Evolutionary conservation across 352 stramenopile genomes (phyloP), one percentile per base, ranked within the genome.

Genomic region (Phytophthora pistaciae): DNA sequence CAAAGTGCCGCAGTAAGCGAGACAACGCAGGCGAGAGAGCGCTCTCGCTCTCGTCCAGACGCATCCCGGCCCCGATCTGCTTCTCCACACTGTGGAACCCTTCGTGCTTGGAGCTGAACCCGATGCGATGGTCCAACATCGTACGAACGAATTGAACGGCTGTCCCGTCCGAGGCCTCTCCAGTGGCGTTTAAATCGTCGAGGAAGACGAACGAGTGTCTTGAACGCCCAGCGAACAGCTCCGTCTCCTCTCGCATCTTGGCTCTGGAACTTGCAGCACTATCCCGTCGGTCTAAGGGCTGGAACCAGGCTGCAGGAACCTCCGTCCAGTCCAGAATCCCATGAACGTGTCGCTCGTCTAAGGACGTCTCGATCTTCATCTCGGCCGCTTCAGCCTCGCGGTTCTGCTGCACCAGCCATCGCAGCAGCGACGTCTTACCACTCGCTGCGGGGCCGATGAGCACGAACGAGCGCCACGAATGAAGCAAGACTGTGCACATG

Each of bases 371-470:
- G 0, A 84, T 60, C 57, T 85, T 84, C 52, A 75, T 77, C 53
- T 88, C 73, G 0, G 70, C 66, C 13, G 64, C 62, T 48, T 83
- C 70, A 5, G 82, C 73, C 55, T 82, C 68, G 0, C 72, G 59
- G 29, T 91, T 89, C 20, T 78, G 66, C 21, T 58, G 58, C 21
- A 67, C 53, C 7, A 92, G 27, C 49, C 80, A 69, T 5, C 82
- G 72, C 27, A 92, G 36, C 16, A 91, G 27, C 2, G 85, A 84
- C 1, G 78, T 84, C 40, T 92, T 92, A 0, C 85, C 85, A 18
- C 67, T 72, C 1, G 80, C 85, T 69, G 74, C 72, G 0, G 81
- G 56, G 1, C 83, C 83, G 16, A 79, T 56, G 14, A 92, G 27
- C 44, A 90, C 23, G 48, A 92, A 90, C 0, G 85, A 90, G 10